These are phyloP conservation scores for Salvia sclarea DNA, from an alignment of 305 asterid genomes.

Conservation along the genomic window DNA sequence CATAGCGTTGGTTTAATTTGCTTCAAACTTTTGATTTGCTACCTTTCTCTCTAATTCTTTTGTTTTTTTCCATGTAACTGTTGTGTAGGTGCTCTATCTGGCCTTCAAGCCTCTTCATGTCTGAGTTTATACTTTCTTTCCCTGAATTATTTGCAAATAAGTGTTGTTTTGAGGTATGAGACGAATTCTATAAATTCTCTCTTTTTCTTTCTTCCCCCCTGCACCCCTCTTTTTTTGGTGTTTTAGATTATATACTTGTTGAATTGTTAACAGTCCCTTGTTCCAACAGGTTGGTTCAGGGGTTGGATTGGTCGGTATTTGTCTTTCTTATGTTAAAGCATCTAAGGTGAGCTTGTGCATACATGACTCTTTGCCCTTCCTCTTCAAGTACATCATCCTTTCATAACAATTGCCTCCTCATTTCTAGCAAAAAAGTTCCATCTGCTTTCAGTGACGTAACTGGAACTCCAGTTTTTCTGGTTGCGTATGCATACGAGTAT, in stretches of 20 bases:
- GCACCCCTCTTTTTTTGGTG: background rate
- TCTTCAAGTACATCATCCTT: conserved; percentile 3
- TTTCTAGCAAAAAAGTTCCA: background rate
- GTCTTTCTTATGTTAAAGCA: conserved; percentile 77
- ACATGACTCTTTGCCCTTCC: background rate
- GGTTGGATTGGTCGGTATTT: conserved; percentile 85
- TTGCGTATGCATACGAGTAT: background rate
- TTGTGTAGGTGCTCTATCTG: conserved; percentile 81
- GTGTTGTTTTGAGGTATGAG: conserved; percentile 91
- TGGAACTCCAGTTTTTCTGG: background rate
- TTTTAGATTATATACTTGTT: background rate
- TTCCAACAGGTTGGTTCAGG: conserved; percentile 85
- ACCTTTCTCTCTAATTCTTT: conserved; percentile 2
- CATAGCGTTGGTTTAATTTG: background rate
- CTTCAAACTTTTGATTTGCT: conserved; percentile 10
- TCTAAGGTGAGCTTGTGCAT: conserved; percentile 55
- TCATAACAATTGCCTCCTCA: background rate
- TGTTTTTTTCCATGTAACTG: conserved; percentile 16
- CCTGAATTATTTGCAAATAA: conserved; percentile 75
- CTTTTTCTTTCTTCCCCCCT: background rate
- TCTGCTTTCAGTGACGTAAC: background rate
- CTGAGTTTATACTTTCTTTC: conserved; percentile 88
- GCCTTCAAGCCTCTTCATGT: conserved; percentile 96
- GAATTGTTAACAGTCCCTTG: conserved; percentile 23
- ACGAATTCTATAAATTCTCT: conserved; percentile 2